Evolutionary conservation across 2,329 filamentous ascomycete species (phyloP), one percentile per base, ranked within the genome.

Genomic region (Blumeria hordei): DNA sequence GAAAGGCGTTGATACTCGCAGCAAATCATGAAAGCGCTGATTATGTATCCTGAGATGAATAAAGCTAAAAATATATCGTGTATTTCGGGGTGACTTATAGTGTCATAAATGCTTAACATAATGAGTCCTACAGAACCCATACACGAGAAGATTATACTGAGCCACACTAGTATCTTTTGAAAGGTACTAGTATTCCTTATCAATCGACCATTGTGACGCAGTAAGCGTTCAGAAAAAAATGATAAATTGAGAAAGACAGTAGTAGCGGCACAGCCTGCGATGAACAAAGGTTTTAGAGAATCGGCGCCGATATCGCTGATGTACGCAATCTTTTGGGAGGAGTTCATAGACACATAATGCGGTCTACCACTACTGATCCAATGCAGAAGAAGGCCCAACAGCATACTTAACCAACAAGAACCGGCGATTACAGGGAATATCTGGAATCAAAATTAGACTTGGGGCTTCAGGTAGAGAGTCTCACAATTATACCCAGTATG

Each of bases 1-100:
- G 88, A 87, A 1, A 96, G 74, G 2, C 85, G 80, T 63, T 92
- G 83, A 67, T 94, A 95, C 67, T 95, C 88, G 70, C 78, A 80
- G 71, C 88, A 95, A 60, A 90, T 83, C 68, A 88, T 90, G 61
- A 95, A 75, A 55, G 90, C 88, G 4, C 81, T 86, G 55, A 94
- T 65, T 55, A 95, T 71, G 67, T 94, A 96, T 36, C 87, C 92
- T 12, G 68, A 79, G 65, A 95, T 86, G 67, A 98, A 98, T 54
- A 95, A 68, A 0, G 77, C 68, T 37, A 98, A 70, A 68, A 94
- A 94, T 1, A 78, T 71, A 63, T 86, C 73, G 66, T 98, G 92
- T 56, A 84, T 65, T 1, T 61, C 67, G 1, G 73, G 72, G 65
- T 94, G 77, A 55, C 72, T 70, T n/a, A 74, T 68, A 0, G 86